A percentile compares a stretch with the other conserved stretches of the same genome.
These are phyloP conservation scores for Phlegmacium glaucopus DNA, from an alignment of 768 basidiomycete genomes.

Conservation along the genomic window DNA sequence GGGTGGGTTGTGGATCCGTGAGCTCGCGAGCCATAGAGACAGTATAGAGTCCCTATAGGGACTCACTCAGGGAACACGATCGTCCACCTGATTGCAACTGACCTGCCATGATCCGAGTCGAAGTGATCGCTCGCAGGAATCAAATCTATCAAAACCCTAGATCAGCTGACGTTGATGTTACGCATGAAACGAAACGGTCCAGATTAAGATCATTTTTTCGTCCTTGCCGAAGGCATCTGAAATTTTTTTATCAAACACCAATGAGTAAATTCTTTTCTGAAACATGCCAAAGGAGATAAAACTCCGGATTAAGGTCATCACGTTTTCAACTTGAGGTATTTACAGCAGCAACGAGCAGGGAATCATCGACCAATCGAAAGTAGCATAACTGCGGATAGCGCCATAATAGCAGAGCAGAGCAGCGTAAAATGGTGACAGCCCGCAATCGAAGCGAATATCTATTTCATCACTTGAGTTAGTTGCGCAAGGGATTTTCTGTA, in stretches of 20 bases:
- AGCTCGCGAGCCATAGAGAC: slow-evolving; percentile 45
- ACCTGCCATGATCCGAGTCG: slow-evolving; percentile 57
- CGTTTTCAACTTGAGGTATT: slow-evolving; percentile 1
- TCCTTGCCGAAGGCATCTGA: slow-evolving; percentile 59
- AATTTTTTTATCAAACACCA: background rate
- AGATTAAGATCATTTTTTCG: slow-evolving; percentile 72
- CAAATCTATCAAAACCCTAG: background rate
- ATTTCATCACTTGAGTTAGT: background rate
- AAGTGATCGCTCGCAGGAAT: slow-evolving; percentile 54
- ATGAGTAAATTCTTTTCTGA: slow-evolving; percentile 60
- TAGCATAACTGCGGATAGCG: too few relatives aligned
- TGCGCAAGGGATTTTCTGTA: background rate
- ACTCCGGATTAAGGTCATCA: slow-evolving; percentile 30
- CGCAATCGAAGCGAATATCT: slow-evolving; percentile 71
- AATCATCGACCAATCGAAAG: slow-evolving; percentile 61
- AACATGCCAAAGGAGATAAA: slow-evolving; percentile 76
- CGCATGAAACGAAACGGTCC: slow-evolving; percentile 71
- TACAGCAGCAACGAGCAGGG: slow-evolving; percentile 51
- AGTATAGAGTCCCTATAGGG: slow-evolving; percentile 41
- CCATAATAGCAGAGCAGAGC: slow-evolving; percentile 54
- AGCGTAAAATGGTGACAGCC: slow-evolving; percentile 60
- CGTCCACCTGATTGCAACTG: slow-evolving; percentile 32
- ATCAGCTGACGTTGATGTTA: slow-evolving; percentile 57
- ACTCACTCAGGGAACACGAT: slow-evolving; percentile 59
- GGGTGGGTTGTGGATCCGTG: slow-evolving; percentile 30